Evolutionary conservation across 805 yeast species (phyloP).

Genomic region (Starmera amethionina): DNA sequence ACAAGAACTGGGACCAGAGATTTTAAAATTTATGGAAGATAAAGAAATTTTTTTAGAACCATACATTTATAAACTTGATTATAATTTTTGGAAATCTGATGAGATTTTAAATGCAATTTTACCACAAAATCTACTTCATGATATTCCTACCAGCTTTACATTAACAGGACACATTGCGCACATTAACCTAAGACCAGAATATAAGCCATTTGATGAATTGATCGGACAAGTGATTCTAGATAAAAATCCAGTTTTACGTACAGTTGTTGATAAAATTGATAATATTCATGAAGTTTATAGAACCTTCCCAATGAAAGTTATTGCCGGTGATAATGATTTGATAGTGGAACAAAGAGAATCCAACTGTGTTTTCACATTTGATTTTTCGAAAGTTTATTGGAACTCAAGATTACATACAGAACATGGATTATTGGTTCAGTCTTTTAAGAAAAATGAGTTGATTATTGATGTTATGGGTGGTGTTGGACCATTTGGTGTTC

Average conservation of each 20-base stretch:
- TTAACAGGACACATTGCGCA: slow-evolving; percentile 95
- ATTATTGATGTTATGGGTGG: slow-evolving; percentile 97
- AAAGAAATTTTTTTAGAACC: slow-evolving; percentile 38
- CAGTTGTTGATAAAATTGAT: slow-evolving; percentile 89
- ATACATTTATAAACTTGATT: slow-evolving; percentile 49
- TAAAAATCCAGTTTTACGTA: slow-evolving; percentile 60
- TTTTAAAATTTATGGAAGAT: slow-evolving; percentile 36
- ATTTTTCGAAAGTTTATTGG: slow-evolving; percentile 95
- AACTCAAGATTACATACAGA: slow-evolving; percentile 91
- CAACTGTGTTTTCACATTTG: slow-evolving; percentile 77
- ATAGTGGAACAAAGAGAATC: slow-evolving; percentile 82
- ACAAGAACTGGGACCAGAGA: slow-evolving; percentile 28
- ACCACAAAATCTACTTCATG: slow-evolving; percentile 61
- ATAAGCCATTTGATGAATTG: slow-evolving; percentile 65
- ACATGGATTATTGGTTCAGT: slow-evolving; percentile 67
- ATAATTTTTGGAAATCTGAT: slow-evolving; percentile 82
- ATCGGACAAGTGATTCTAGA: slow-evolving; percentile 90
- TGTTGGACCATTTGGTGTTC: slow-evolving; percentile 96
- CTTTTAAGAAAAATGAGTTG: slow-evolving; percentile 55
- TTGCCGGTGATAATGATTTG: slow-evolving; percentile 76
- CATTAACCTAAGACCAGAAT: slow-evolving; percentile 73
- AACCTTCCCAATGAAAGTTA: slow-evolving; percentile 86
- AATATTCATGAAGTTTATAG: slow-evolving; percentile 81
- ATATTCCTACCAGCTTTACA: slow-evolving; percentile 85
- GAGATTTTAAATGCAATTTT: slow-evolving; percentile 71